Evolutionary conservation across 2,329 filamentous ascomycete genomes (phyloP).

Genomic region (Stagonosporopsis tanaceti): DNA sequence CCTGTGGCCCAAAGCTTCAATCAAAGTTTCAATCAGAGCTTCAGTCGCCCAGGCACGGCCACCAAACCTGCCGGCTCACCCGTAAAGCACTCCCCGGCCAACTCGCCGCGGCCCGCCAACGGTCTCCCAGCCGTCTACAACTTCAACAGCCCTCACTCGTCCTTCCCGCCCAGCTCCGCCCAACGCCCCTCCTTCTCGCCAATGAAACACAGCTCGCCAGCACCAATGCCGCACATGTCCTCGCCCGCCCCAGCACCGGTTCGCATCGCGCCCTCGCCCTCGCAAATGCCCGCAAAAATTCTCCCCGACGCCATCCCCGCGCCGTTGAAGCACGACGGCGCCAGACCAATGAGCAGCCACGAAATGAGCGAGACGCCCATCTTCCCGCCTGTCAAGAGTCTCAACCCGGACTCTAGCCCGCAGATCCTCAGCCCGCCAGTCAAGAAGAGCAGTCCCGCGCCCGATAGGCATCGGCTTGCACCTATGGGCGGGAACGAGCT

Average conservation of each 20-base stretch:
- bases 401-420: slow-evolving; percentile 66
- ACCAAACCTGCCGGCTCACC: slow-evolving; percentile 42
- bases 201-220: slow-evolving; percentile 50
- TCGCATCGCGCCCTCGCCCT: slow-evolving; percentile 40
- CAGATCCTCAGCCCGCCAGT: slow-evolving; percentile 68
- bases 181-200: slow-evolving; percentile 49
- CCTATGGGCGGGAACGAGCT: slow-evolving; percentile 11
- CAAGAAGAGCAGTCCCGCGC: slow-evolving; percentile 55
- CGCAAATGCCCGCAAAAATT: slow-evolving; percentile 44
- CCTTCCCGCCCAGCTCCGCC: slow-evolving; percentile 50
- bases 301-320: slow-evolving; percentile 51
- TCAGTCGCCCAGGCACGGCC: slow-evolving; percentile 43
- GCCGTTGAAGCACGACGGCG: slow-evolving; percentile 57
- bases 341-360: slow-evolving; percentile 43
- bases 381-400: slow-evolving; percentile 64
- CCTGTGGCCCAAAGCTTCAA: slow-evolving; percentile 19
- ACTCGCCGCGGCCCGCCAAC: slow-evolving; percentile 46
- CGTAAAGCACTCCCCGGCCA: slow-evolving; percentile 46
- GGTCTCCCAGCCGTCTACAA: slow-evolving; percentile 42
- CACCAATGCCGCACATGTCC: slow-evolving; percentile 44
- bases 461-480: slow-evolving; percentile 26
- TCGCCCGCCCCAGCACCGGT: slow-evolving; percentile 39
- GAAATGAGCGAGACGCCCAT: slow-evolving; percentile 53
- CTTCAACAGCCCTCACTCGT: slow-evolving; percentile 57
- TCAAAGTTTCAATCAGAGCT: slow-evolving; percentile 36